phyloP scores from a whole-genome alignment of 495 filamentous ascomycete genomes.

The Penicillium subrubescens region DNA sequence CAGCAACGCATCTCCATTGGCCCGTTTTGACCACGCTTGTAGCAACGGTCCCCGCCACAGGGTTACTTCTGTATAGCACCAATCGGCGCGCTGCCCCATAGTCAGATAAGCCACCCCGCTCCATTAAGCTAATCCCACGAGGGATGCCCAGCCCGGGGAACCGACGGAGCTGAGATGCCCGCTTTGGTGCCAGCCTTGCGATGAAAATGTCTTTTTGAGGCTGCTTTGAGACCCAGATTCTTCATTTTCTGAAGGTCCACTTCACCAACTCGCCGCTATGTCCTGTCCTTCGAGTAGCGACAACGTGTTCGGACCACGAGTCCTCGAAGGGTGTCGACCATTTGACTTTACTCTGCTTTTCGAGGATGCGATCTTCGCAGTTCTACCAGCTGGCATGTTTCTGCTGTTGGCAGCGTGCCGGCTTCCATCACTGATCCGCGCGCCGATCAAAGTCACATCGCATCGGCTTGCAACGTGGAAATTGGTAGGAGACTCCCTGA shows the following conservation, averaged over 20 bases:
- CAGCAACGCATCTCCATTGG: neutral
- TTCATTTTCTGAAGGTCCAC: neutral
- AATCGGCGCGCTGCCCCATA: neutral
- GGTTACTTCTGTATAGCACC: constrained; percentile 1
- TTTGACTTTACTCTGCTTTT: constrained; percentile 31
- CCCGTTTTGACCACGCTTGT: neutral
- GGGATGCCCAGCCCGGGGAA: neutral
- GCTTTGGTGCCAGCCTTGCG: neutral
- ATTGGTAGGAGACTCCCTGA: constrained; percentile 17
- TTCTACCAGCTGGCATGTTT: constrained; percentile 27
- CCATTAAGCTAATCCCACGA: neutral
- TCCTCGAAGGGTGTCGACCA: constrained; percentile 4
- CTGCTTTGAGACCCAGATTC: neutral
- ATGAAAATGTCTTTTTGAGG: neutral
- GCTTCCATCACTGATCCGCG: constrained; percentile 23
- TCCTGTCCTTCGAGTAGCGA: constrained; percentile 9
- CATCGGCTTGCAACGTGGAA: constrained; percentile 31
- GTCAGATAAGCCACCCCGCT: neutral
- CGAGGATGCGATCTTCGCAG: constrained; percentile 20
- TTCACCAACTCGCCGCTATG: neutral
- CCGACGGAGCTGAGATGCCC: neutral
- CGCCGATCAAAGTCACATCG: constrained; percentile 30
- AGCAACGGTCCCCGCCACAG: neutral
- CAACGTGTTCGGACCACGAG: constrained; percentile 12
- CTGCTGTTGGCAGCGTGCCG: constrained; percentile 27